These are phyloP conservation scores for Rusavskia elegans DNA, from an alignment of 495 filamentous ascomycete species.

Conservation along the genomic window DNA sequence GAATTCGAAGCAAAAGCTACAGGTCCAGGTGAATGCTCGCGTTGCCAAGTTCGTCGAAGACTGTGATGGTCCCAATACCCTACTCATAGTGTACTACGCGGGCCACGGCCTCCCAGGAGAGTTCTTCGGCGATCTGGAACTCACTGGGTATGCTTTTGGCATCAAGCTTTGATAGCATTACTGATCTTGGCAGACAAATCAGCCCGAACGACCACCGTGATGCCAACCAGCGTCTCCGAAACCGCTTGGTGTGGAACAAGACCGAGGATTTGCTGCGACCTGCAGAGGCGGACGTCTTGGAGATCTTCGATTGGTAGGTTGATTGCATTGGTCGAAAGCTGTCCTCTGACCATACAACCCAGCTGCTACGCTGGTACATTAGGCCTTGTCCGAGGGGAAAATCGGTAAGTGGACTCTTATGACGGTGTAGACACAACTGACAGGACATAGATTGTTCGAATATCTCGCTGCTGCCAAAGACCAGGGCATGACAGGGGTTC, in stretches of 20 bases:
- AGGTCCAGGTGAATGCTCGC: constrained; percentile 7
- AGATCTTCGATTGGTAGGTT: constrained; percentile 18
- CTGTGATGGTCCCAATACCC: constrained; percentile 7
- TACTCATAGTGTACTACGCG: constrained; percentile 22
- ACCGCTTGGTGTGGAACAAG: constrained; percentile 10
- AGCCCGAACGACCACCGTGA: neutral
- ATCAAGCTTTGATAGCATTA: neutral
- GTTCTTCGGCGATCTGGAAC: constrained; percentile 3
- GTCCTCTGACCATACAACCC: neutral
- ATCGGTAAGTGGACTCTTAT: neutral
- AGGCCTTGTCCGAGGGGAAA: neutral
- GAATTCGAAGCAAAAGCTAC: neutral
- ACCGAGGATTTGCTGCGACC: constrained; percentile 10
- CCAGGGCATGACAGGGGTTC: neutral
- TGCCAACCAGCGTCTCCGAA: neutral
- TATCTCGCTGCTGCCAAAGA: constrained; percentile 9
- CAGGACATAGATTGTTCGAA: constrained; percentile 3
- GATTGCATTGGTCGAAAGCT: neutral
- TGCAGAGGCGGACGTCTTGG: constrained; percentile 15
- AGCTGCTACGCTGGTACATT: constrained; percentile 11
- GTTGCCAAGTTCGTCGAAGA: constrained; percentile 7
- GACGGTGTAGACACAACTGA: neutral
- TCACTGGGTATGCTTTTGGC: constrained; percentile 4
- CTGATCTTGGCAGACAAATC: constrained; percentile 6
- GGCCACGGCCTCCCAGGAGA: constrained; percentile 15